Evolutionary conservation across 192 early-diverging fungal species (phyloP).

Genomic region (Allomyces arbusculus): DNA sequence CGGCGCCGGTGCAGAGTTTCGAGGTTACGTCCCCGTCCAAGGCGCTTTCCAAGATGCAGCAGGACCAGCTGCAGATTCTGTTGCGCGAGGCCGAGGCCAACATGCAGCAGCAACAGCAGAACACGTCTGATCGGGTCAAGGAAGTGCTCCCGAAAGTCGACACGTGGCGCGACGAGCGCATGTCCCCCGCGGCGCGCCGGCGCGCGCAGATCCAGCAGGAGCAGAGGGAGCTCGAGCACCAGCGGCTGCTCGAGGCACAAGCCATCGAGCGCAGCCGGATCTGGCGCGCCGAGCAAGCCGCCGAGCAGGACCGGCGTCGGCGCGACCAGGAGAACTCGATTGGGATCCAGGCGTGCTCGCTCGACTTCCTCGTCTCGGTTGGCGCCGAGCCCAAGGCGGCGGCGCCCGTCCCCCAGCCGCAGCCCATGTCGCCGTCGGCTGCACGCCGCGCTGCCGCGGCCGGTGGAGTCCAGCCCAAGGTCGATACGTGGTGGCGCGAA

Average conservation of each 20-base stretch:
- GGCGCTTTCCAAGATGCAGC: too few species aligned
- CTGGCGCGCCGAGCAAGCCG: not conserved
- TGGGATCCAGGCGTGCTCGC: not conserved
- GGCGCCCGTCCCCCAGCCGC: not conserved
- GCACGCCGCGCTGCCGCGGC: too few species aligned
- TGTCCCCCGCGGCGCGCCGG: not conserved
- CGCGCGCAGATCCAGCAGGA: not conserved
- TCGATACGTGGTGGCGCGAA: not conserved
- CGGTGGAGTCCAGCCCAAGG: not conserved
- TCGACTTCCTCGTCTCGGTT: not conserved
- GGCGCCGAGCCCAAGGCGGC: not conserved
- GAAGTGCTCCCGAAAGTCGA: not conserved
- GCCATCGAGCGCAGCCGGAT: not conserved
- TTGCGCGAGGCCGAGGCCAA: too few species aligned
- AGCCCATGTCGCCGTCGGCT: not conserved
- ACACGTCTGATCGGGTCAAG: too few species aligned
- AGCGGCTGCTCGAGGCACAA: not conserved
- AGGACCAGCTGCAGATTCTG: too few species aligned
- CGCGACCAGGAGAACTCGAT: not conserved
- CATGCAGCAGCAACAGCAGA: too few species aligned
- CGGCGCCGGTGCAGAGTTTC: too few species aligned
- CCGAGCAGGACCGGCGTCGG: not conserved
- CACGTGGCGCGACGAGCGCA: not conserved
- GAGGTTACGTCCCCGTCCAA: too few species aligned
- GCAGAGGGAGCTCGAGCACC: not conserved